A percentile compares a stretch with the other conserved stretches of the same genome.
phyloP scores from a whole-genome alignment of 768 basidiomycete genomes.

The Mycena pura region DNA sequence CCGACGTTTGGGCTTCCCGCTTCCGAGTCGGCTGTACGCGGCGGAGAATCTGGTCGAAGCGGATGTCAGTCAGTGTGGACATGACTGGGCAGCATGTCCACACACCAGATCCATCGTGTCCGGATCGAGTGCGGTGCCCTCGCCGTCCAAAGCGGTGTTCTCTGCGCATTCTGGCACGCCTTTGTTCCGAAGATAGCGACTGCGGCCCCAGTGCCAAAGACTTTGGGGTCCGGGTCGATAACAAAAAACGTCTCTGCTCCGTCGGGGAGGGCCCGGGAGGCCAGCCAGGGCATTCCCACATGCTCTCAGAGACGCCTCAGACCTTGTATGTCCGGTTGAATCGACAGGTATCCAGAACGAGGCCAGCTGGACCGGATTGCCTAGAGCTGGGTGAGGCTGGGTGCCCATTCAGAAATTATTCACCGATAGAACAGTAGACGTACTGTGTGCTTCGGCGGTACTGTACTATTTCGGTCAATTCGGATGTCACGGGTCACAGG shows the following conservation, averaged over 20 bases:
- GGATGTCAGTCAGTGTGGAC: not conserved
- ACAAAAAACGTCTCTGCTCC: not conserved
- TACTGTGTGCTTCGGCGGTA: not conserved
- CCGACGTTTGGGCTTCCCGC: not conserved
- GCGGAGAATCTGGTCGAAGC: not conserved
- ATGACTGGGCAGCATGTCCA: not conserved
- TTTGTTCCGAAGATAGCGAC: not conserved
- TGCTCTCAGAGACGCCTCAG: not conserved
- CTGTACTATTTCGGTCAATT: no score
- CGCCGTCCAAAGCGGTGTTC: conserved; percentile 1
- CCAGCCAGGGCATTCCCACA: not conserved
- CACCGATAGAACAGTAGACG: not conserved
- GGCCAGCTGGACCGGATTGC: not conserved
- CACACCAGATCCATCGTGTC: not conserved
- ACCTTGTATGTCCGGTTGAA: not conserved
- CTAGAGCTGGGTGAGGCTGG: conserved; percentile 1
- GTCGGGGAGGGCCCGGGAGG: no score
- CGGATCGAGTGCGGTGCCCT: not conserved
- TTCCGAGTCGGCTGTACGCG: not conserved
- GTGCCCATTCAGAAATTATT: not conserved
- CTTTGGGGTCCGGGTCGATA: not conserved
- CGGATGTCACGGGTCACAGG: no score
- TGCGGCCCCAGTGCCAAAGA: conserved; percentile 3
- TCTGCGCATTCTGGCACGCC: not conserved
- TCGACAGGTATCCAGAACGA: not conserved